Base-by-base conservation (phyloP, 257 asterid species). In the Primulina tabacum region DNA sequence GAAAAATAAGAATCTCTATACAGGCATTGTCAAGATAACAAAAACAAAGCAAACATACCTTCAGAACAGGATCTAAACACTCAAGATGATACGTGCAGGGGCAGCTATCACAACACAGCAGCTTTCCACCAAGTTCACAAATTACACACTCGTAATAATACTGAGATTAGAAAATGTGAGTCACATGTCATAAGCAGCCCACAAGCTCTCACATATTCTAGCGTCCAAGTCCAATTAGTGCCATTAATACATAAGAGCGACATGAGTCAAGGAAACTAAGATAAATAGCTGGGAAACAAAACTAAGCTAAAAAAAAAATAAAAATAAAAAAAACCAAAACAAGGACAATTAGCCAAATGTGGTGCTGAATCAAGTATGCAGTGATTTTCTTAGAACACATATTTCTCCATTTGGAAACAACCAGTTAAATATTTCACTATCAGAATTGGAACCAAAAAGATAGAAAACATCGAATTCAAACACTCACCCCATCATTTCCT, bases 401-500 rank as follows among this genome's bases (percentile, higher is more conserved):
- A 17, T 59, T 56, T 34, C 35, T 47, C 72, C 57, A 66, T 29
- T 29, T 66, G 60, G 24, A 43, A 61, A 56, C 37, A 35, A 12
- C 50, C 26, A 8, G 30, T 65, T 65, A 30, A 57, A 75, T 59
- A 72, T 60, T 28, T 28, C 20, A 26, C 28, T 37, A 28, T 18
- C 5, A 34, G n/a, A 70, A 37, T 57, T 40, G 64, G 33, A 34
- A 60, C 62, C 24, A 71, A 55, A 30, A 72, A 26, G 60, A 26
- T 24, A 57, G 9, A 47, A 55, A 71, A 35, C 66, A 65, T 24
- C 65, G 43, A 60, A 66, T n/a, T 55, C 64, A 58, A 30, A 47
- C 63, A 63, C 88, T 80, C 70, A 90, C 96, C 90, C 96, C 96
- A 47, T 88, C 96, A 73, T 86, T 81, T 82, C 96, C 96, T 82